These are phyloP conservation scores for Oxytropis ochrocephala DNA, from an alignment of 306 rosid species.

Conservation along the genomic window DNA sequence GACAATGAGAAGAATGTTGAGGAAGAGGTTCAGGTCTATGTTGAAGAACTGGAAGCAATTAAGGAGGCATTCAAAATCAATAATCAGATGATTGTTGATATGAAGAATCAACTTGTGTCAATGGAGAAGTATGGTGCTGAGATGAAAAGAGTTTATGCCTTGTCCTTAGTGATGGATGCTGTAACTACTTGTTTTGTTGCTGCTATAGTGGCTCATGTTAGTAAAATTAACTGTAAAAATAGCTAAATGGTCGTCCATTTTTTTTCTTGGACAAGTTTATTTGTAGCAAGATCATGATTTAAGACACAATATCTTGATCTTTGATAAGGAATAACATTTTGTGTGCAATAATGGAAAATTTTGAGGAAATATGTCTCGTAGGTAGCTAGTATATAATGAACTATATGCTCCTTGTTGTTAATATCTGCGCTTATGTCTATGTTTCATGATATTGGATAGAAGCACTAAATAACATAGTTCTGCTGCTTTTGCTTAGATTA, in stretches of 20 bases:
- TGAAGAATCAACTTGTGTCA: slow-evolving; percentile 41
- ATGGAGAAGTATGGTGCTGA: slow-evolving; percentile 27
- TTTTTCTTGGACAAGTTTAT: slow-evolving; percentile 4
- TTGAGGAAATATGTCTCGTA: background rate
- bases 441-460: background rate
- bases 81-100: slow-evolving; percentile 47
- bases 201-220: slow-evolving; percentile 51
- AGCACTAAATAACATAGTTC: no score
- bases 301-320: slow-evolving; percentile 2
- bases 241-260: slow-evolving; percentile 36
- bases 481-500: no score
- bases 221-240: no score
- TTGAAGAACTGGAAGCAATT: slow-evolving; percentile 53
- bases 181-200: slow-evolving; percentile 64
- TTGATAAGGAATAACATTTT: slow-evolving; percentile 18
- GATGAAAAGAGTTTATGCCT: slow-evolving; percentile 44
- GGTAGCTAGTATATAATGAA: background rate
- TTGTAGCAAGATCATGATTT: slow-evolving; percentile 23
- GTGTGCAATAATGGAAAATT: background rate
- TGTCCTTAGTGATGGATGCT: slow-evolving; percentile 57
- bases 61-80: slow-evolving; percentile 51
- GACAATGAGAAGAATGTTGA: slow-evolving; percentile 29
- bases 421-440: background rate
- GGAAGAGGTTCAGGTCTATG: slow-evolving; percentile 38
- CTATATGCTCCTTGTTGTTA: background rate